Percentiles rank a stretch among this genome's conserved stretches.
Conservation (phyloP, 1,284 basidiomycete species). For the Ceratobasidium sp. region DNA sequence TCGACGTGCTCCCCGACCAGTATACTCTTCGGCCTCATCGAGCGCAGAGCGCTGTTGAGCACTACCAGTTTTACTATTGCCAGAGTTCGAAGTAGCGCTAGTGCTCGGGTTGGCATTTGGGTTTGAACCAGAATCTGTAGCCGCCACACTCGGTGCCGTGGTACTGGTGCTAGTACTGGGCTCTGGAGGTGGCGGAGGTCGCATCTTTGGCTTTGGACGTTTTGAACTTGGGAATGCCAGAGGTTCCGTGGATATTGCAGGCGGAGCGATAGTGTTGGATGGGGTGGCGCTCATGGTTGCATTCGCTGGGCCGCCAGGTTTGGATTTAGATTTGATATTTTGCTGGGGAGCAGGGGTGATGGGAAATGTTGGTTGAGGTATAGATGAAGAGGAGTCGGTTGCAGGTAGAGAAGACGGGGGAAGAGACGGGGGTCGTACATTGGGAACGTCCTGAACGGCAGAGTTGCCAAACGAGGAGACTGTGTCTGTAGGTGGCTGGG, state of each 20-base stretch:
- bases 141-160: conserved; percentile 21
- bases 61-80: conserved; percentile 1
- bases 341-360: not conserved
- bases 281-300: not conserved
- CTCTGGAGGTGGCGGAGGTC: conserved; percentile 41
- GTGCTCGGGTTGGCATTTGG: conserved; percentile 28
- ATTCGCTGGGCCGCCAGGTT: not conserved
- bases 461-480: conserved; percentile 41
- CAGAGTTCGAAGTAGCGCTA: conserved; percentile 29
- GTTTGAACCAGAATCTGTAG: conserved; percentile 19
- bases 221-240: not conserved
- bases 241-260: not conserved
- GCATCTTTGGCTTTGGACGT: conserved; percentile 36
- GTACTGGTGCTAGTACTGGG: conserved; percentile 1
- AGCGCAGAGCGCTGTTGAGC: conserved; percentile 32
- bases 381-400: conserved; percentile 23
- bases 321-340: not conserved
- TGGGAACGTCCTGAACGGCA: conserved; percentile 33
- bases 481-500: conserved; percentile 12
- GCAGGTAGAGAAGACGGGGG: conserved; percentile 36
- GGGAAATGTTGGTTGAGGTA: conserved; percentile 15
- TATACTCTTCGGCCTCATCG: conserved; percentile 40
- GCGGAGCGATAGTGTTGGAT: not conserved
- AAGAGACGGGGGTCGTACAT: conserved; percentile 29
- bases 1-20: conserved; percentile 37